These are phyloP conservation scores for Rhodotorula mucilaginosa DNA, from an alignment of 1,284 basidiomycete genomes.

Conservation along the genomic window DNA sequence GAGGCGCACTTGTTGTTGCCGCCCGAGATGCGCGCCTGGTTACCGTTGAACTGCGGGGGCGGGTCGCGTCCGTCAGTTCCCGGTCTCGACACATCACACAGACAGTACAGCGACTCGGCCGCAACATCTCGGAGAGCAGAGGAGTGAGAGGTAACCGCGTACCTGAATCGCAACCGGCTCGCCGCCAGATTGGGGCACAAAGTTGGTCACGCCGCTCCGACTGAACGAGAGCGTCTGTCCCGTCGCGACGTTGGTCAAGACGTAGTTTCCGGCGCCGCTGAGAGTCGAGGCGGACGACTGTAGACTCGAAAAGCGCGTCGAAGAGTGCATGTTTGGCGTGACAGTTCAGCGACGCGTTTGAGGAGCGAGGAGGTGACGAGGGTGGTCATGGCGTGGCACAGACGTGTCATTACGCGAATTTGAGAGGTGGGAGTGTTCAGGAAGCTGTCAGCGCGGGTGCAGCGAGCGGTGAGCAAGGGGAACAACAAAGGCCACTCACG, in stretches of 20 bases:
- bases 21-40: conserved; percentile 36
- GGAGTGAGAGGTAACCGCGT: not conserved
- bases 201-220: conserved; percentile 24
- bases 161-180: conserved; percentile 30
- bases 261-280: conserved; percentile 28
- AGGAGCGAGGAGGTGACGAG: not conserved
- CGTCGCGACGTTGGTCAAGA: conserved; percentile 35
- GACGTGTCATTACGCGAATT: not conserved
- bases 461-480: not conserved
- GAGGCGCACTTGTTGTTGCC: conserved; percentile 40
- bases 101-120: not conserved
- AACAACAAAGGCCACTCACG: conserved; percentile 3
- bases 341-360: not conserved
- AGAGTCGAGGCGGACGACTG: conserved; percentile 23
- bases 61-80: not conserved
- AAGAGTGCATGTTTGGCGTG: not conserved
- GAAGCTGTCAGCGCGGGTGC: not conserved
- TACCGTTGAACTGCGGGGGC: conserved; percentile 10
- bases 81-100: not conserved
- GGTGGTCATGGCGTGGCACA: not conserved
- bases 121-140: not conserved
- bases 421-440: too few species aligned
- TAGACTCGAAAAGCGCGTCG: too few species aligned
- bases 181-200: conserved; percentile 24
- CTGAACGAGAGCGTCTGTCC: conserved; percentile 29